Conservation (phyloP, 768 basidiomycete species). For the Lactifluus subvellereus region DNA sequence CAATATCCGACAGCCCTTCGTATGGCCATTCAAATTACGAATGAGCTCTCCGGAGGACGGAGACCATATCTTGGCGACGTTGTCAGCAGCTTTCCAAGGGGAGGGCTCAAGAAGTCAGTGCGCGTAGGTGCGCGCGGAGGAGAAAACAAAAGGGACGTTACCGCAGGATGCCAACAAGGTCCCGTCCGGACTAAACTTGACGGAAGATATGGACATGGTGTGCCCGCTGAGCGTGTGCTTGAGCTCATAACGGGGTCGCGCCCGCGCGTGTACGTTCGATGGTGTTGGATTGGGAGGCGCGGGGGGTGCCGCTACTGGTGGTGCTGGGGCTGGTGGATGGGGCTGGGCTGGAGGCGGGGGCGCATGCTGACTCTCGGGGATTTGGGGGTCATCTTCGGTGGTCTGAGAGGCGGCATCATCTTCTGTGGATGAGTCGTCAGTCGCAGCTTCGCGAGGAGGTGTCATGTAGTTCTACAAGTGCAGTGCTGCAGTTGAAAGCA, state of each 20-base stretch:
- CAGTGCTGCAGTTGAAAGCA: too few relatives aligned
- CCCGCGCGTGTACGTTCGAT: constrained; percentile 33
- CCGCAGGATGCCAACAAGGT: constrained; percentile 81
- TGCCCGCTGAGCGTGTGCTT: constrained; percentile 70
- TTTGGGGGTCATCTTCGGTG: constrained; percentile 78
- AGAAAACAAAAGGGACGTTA: constrained; percentile 32
- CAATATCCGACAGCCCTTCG: constrained; percentile 82
- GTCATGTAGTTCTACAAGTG: not conserved
- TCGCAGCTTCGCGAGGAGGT: constrained; percentile 1
- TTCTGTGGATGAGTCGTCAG: constrained; percentile 43
- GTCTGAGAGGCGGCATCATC: constrained; percentile 73
- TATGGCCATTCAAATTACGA: constrained; percentile 68
- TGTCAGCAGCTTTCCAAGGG: constrained; percentile 58
- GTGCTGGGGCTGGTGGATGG: constrained; percentile 26
- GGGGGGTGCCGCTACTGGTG: not conserved
- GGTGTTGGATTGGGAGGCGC: constrained; percentile 7
- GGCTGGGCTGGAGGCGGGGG: constrained; percentile 37
- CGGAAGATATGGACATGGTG: constrained; percentile 75
- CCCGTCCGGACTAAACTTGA: constrained; percentile 91
- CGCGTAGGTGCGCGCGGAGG: not conserved
- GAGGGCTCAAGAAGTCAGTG: not conserved
- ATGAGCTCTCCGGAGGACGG: constrained; percentile 73
- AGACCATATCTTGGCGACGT: constrained; percentile 76
- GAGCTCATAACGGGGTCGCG: constrained; percentile 61
- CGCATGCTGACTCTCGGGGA: constrained; percentile 53